Percentiles rank a stretch among this genome's conserved stretches.
phyloP scores from a whole-genome alignment of 2,329 filamentous ascomycete genomes.

The Harringtonia aguacate region DNA sequence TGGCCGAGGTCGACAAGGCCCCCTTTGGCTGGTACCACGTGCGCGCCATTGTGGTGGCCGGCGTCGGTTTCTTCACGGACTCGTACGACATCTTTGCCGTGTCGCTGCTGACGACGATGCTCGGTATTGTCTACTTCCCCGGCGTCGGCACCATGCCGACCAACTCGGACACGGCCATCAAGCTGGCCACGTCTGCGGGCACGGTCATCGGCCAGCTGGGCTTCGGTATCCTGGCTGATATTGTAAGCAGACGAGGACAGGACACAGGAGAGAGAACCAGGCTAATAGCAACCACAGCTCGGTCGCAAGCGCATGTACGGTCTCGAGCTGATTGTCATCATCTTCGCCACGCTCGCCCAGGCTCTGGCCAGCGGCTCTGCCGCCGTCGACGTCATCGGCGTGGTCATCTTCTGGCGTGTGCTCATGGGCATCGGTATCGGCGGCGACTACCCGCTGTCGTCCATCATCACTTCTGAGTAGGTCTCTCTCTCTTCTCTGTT shows the following conservation, averaged over 20 bases:
- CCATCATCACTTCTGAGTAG: constrained; percentile 70
- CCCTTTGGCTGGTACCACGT: constrained; percentile 80
- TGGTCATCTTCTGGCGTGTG: constrained; percentile 73
- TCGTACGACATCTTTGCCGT: constrained; percentile 70
- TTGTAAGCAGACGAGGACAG: constrained; percentile 9
- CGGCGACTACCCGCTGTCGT: constrained; percentile 72
- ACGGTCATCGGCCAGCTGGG: constrained; percentile 74
- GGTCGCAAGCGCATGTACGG: constrained; percentile 53
- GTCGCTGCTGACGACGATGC: constrained; percentile 61
- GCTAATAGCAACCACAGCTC: constrained; percentile 5
- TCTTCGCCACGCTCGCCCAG: constrained; percentile 66
- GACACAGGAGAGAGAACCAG: no score
- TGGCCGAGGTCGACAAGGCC: constrained; percentile 73
- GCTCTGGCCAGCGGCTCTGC: constrained; percentile 53
- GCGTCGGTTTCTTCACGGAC: constrained; percentile 83
- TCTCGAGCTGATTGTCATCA: constrained; percentile 69
- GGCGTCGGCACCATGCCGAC: constrained; percentile 49
- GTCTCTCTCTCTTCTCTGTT: neutral
- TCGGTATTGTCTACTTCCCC: constrained; percentile 68
- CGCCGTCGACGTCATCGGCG: constrained; percentile 50
- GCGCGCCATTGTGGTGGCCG: constrained; percentile 64
- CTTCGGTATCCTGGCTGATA: constrained; percentile 69
- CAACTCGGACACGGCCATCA: constrained; percentile 68
- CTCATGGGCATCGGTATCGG: constrained; percentile 64
- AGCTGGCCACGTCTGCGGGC: constrained; percentile 72